phyloP scores from a whole-genome alignment of 129 eudicot genomes.

The Scalesia atractyloides region DNA sequence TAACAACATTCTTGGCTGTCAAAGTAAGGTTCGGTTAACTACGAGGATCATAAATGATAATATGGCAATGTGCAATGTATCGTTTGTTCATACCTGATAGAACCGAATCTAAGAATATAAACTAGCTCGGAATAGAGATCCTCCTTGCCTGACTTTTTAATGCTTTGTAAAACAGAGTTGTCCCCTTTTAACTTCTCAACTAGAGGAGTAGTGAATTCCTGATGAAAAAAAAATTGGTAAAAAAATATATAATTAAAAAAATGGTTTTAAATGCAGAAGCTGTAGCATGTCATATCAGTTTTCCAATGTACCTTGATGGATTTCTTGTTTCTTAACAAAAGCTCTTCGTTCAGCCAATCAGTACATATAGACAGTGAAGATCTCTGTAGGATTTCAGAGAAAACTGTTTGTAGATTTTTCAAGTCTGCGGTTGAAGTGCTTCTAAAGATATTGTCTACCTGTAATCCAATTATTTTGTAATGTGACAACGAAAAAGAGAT shows the following conservation, averaged over 20 bases:
- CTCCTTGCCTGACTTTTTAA: conserved; percentile 80
- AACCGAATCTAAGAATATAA: conserved; percentile 69
- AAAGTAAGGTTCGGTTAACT: conserved; percentile 22
- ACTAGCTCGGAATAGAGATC: conserved; percentile 75
- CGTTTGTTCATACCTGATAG: conserved; percentile 56
- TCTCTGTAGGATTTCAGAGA: conserved; percentile 54
- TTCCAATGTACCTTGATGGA: conserved; percentile 59
- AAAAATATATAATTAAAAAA: conserved; percentile 16
- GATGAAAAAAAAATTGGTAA: conserved; percentile 31
- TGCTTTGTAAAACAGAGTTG: conserved; percentile 54
- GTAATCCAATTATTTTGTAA: conserved; percentile 25
- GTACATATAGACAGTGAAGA: conserved; percentile 62
- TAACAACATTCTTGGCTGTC: conserved; percentile 68
- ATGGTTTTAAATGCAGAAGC: not conserved
- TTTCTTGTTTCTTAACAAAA: conserved; percentile 43
- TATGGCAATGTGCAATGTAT: conserved; percentile 4
- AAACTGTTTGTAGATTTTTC: conserved; percentile 44
- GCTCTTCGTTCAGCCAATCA: conserved; percentile 81
- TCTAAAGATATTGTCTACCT: conserved; percentile 60
- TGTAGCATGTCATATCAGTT: conserved; percentile 4
- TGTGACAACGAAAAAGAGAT: not conserved
- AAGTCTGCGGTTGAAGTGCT: conserved; percentile 38
- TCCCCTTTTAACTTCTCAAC: conserved; percentile 66
- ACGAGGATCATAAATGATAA: not conserved
- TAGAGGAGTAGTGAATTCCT: conserved; percentile 61